phyloP scores from a whole-genome alignment of 768 basidiomycete genomes.

The Kwoniella heveanensis region DNA sequence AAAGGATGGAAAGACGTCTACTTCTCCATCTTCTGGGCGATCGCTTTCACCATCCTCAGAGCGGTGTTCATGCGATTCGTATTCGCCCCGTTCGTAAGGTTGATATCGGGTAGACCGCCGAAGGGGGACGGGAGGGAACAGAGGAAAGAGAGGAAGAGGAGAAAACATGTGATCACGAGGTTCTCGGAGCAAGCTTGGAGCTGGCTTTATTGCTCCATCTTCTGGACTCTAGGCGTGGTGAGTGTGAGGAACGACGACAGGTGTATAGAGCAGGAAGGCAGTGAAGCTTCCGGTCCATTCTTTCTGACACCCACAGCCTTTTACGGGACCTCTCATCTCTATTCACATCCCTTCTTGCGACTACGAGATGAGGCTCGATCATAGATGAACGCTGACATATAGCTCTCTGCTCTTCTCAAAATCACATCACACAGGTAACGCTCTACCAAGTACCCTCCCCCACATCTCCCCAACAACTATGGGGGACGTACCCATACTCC shows the following conservation, averaged over 20 bases:
- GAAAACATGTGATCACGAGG: conserved; percentile 73
- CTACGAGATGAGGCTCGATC: too few species aligned
- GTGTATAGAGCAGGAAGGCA: too few species aligned
- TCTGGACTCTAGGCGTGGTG: conserved; percentile 79
- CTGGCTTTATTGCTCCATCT: conserved; percentile 73
- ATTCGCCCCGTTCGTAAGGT: conserved; percentile 77
- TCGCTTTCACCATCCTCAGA: conserved; percentile 81
- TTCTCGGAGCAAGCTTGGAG: conserved; percentile 97
- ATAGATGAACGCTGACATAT: too few species aligned
- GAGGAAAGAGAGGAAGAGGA: conserved; percentile 63
- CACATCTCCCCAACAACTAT: conserved; percentile 68
- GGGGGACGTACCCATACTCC: conserved; percentile 79
- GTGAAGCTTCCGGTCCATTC: too few species aligned
- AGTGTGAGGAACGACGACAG: conserved; percentile 55
- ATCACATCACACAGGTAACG: conserved; percentile 80
- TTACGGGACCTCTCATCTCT: too few species aligned
- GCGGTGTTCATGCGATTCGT: conserved; percentile 73
- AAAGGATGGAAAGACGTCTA: conserved; percentile 75
- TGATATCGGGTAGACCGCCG: conserved; percentile 63
- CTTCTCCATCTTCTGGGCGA: conserved; percentile 76
- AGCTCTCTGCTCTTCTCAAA: too few species aligned
- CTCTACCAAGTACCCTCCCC: conserved; percentile 69
- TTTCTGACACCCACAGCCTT: too few species aligned
- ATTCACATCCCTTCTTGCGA: too few species aligned
- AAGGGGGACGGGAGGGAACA: conserved; percentile 20